Conservation (phyloP, 2,329 filamentous ascomycete genomes). For the Stachybotrys elegans region DNA sequence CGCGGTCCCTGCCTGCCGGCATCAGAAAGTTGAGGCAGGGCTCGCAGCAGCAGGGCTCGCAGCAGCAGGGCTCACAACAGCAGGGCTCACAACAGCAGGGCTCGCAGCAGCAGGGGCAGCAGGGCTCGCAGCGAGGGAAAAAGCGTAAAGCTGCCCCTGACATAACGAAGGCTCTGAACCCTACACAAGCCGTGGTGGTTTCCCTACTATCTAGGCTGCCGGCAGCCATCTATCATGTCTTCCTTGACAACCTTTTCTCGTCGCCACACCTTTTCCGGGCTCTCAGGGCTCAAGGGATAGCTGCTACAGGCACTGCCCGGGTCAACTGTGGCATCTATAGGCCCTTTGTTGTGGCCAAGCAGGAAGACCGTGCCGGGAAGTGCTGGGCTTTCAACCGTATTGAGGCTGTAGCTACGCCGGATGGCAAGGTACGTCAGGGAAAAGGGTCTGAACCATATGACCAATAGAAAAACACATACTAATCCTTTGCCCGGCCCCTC, state of each 20-base stretch:
- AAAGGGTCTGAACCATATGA: neutral
- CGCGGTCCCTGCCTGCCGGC: too few species aligned
- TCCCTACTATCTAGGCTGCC: slow-evolving; percentile 9
- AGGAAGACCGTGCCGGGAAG: slow-evolving; percentile 2
- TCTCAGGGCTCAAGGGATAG: slow-evolving; percentile 3
- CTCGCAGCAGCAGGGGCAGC: neutral
- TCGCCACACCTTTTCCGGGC: slow-evolving; percentile 5
- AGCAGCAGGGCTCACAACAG: too few species aligned
- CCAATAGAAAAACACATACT: slow-evolving; percentile 4
- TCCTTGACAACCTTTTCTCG: slow-evolving; percentile 13
- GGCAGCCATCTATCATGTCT: slow-evolving; percentile 10
- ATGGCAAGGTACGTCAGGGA: neutral
- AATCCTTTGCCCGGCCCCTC: slow-evolving; percentile 6
- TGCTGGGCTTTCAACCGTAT: neutral
- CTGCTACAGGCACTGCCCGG: slow-evolving; percentile 11
- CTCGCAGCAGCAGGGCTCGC: neutral
- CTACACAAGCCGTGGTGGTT: slow-evolving; percentile 11
- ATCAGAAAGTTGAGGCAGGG: too few species aligned
- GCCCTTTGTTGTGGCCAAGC: slow-evolving; percentile 3
- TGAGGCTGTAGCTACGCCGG: neutral
- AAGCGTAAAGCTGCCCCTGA: too few species aligned
- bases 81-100: too few species aligned
- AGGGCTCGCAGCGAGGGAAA: neutral
- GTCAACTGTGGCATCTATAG: slow-evolving; percentile 9
- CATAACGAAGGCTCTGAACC: too few species aligned